phyloP scores from a whole-genome alignment of 768 basidiomycete species.

The Mrakia hoshinonis region DNA sequence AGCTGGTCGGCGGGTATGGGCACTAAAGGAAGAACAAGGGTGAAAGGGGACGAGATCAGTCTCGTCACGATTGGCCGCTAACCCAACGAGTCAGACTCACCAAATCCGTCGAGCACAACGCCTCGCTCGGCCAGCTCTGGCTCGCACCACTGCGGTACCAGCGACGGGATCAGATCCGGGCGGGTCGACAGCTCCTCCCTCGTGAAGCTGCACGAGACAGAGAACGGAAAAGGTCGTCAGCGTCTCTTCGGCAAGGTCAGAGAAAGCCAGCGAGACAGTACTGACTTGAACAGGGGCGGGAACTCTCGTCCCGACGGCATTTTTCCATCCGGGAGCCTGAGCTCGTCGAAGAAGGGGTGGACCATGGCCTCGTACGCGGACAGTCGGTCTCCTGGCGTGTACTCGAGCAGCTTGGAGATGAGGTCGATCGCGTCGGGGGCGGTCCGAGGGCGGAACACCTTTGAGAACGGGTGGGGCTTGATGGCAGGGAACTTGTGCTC shows the following conservation, averaged over 20 bases:
- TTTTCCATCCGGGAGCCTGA: slow-evolving; percentile 76
- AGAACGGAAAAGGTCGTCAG: background rate
- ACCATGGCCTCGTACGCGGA: slow-evolving; percentile 87
- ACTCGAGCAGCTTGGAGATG: slow-evolving; percentile 88
- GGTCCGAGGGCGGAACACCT: slow-evolving; percentile 98
- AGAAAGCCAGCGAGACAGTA: too few relatives aligned
- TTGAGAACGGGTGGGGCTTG: slow-evolving; percentile 97
- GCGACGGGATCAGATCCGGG: slow-evolving; percentile 82
- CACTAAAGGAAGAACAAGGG: slow-evolving; percentile 71
- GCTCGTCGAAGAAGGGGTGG: slow-evolving; percentile 88
- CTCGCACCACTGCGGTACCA: slow-evolving; percentile 86
- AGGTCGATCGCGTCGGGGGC: slow-evolving; percentile 92
- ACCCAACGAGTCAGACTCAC: background rate
- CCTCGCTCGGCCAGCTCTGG: slow-evolving; percentile 53
- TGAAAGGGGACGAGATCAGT: slow-evolving; percentile 62
- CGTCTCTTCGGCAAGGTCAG: background rate
- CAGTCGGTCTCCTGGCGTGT: slow-evolving; percentile 89
- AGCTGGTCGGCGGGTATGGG: slow-evolving; percentile 96
- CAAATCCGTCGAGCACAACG: background rate
- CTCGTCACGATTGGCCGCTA: too few relatives aligned
- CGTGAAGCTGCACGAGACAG: background rate
- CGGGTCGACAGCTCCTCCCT: slow-evolving; percentile 82
- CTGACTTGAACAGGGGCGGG: slow-evolving; percentile 86
- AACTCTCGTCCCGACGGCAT: slow-evolving; percentile 98
- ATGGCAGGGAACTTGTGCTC: slow-evolving; percentile 98